Base-by-base conservation (phyloP, 768 basidiomycete species). In the Xerocomellus chrysenteron region DNA sequence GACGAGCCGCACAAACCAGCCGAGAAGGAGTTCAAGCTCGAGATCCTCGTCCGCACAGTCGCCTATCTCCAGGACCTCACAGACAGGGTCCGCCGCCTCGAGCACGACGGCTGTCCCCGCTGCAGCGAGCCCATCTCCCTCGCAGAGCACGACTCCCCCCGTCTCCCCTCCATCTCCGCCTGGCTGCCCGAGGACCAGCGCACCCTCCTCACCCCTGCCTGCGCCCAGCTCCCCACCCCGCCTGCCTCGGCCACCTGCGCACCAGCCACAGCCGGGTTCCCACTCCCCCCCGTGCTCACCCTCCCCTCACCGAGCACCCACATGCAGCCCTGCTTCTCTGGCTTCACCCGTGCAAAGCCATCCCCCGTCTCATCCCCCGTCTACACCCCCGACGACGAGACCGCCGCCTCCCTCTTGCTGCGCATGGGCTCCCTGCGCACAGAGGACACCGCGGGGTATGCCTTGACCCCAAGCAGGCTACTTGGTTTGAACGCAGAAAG, bases 21-120 rank as follows among this genome's bases (percentile, higher is more conserved):
- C n/a, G 65, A 74, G 40, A 68, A 90, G 67, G 92, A 95, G 73
- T 95, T 94, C 79, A 96, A 95, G 74, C 79, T 96, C 26, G 94
- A 95, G 74, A 89, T 94, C 46, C 82, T 95, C 49, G 85, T 92
- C 58, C 77, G 90, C 64, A 92, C 92, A 0, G 92, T 95, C 13
- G 71, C 82, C 1, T 92, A 86, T 72, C 80, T 94, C 73, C 80
- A 87, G 71, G 84, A 88, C 56, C 78, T 94, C 42, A 74, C 89
- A 4, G 72, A 75, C 33, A 80, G 76, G 47, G 83, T 92, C 56
- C 58, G 60, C 41, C 67, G 66, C n/a, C 74, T 84, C 26, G 80
- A 82, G 56, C 56, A 53, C 17, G 36, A 41, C 40, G 58, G 72
- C 26, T 68, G 62, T 42, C 59, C 65, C 32, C 61, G 58, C 37